Conservation (phyloP, 1,284 basidiomycete species). For the Rhodotorula glutinis region DNA sequence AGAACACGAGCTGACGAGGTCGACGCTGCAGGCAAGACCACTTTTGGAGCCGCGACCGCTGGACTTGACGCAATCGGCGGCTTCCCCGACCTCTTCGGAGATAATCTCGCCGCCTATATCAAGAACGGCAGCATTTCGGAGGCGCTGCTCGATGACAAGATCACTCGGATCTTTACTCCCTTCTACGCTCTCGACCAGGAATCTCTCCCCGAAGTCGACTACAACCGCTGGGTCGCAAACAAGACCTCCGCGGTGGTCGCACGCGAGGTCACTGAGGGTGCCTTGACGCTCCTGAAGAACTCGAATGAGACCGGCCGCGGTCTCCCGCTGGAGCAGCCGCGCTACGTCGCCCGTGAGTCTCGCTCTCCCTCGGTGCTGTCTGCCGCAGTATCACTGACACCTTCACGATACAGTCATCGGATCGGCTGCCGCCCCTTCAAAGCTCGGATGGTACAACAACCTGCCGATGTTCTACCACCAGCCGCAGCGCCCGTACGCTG, state of each 20-base stretch:
- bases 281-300: slow-evolving; percentile 73
- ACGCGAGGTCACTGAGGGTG: slow-evolving; percentile 68
- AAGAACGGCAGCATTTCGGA: slow-evolving; percentile 46
- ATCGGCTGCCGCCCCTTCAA: slow-evolving; percentile 22
- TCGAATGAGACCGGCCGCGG: slow-evolving; percentile 43
- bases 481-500: not conserved
- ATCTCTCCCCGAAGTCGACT: slow-evolving; percentile 48
- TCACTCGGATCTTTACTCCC: slow-evolving; percentile 46
- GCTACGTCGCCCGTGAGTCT: slow-evolving; percentile 8
- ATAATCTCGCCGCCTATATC: slow-evolving; percentile 39
- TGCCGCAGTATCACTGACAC: not conserved
- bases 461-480: not conserved
- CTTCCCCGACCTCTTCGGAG: slow-evolving; percentile 7
- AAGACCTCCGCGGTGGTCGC: slow-evolving; percentile 56
- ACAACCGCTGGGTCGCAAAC: slow-evolving; percentile 44
- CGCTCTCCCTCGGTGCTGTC: not conserved
- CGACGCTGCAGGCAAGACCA: slow-evolving; percentile 12
- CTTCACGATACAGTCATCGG: slow-evolving; percentile 52
- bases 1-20: not conserved
- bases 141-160: slow-evolving; percentile 46
- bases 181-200: slow-evolving; percentile 38
- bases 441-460: slow-evolving; percentile 15
- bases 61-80: slow-evolving; percentile 14
- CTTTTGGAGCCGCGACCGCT: not conserved
- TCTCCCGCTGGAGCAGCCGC: slow-evolving; percentile 58